Percentiles rank a stretch among this genome's conserved stretches.
Conservation (phyloP, 257 asterid species). For the Nicotiana tomentosiformis region DNA sequence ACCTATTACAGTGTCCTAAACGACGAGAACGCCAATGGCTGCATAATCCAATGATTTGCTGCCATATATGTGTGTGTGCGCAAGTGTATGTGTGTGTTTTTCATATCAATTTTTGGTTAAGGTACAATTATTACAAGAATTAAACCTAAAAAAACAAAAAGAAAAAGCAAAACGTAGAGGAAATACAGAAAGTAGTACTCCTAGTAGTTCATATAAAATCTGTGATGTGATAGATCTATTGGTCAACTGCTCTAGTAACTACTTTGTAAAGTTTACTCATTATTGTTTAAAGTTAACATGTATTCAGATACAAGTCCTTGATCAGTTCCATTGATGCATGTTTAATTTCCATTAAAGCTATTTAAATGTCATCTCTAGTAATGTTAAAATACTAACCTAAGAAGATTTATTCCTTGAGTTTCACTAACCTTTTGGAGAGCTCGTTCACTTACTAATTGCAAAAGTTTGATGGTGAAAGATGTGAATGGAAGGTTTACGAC, state of each 20-base stretch:
- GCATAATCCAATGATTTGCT: not conserved
- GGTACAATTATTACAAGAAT: not conserved
- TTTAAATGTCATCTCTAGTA: not conserved
- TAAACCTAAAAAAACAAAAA: not conserved
- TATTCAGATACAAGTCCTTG: not conserved
- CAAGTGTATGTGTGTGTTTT: not conserved
- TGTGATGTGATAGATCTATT: not conserved
- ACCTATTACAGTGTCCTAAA: not conserved
- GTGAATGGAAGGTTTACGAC: no score
- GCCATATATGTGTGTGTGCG: not conserved
- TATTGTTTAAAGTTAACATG: no score
- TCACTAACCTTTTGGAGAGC: not conserved
- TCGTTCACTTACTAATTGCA: not conserved
- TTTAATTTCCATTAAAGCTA: not conserved
- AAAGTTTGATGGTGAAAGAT: no score
- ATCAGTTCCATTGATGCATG: not conserved
- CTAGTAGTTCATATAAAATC: not conserved
- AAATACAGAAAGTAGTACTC: not conserved
- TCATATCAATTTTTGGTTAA: not conserved
- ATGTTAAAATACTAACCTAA: not conserved
- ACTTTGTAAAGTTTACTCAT: no score
- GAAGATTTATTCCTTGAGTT: not conserved
- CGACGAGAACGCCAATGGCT: not conserved
- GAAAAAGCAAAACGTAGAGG: not conserved
- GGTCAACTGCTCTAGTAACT: not conserved